phyloP scores from a whole-genome alignment of 1,284 basidiomycete species.

The Leccinum subrobustum region DNA sequence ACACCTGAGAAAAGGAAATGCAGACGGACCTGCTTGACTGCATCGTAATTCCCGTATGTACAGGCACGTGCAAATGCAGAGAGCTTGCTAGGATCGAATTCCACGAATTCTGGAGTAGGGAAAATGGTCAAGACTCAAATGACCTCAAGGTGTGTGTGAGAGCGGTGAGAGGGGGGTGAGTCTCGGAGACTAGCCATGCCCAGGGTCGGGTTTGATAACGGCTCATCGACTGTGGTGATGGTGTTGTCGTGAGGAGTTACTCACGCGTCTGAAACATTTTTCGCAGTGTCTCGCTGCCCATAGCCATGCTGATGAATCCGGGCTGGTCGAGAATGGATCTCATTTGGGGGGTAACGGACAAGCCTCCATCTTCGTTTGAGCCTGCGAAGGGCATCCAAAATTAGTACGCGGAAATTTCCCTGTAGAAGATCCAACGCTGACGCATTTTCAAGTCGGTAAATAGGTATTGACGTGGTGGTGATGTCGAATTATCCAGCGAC shows the following conservation, averaged over 20 bases:
- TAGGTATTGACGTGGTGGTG: not conserved
- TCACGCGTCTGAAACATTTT: constrained; percentile 39
- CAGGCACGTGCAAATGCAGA: constrained; percentile 41
- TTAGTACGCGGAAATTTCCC: not conserved
- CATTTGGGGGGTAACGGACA: constrained; percentile 41
- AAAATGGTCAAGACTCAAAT: not conserved
- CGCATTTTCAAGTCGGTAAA: constrained; percentile 10
- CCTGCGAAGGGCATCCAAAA: constrained; percentile 7
- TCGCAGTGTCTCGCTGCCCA: constrained; percentile 38
- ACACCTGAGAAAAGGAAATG: not conserved
- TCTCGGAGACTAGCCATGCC: not conserved
- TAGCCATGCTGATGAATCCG: constrained; percentile 34
- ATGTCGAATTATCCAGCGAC: not conserved
- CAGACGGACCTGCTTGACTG: constrained; percentile 33
- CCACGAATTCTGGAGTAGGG: constrained; percentile 18
- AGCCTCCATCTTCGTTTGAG: constrained; percentile 26
- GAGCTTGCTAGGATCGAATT: constrained; percentile 31
- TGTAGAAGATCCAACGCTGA: constrained; percentile 7
- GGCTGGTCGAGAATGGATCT: constrained; percentile 35
- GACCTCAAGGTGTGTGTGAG: not conserved
- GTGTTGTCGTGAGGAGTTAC: constrained; percentile 6
- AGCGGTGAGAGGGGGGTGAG: not conserved
- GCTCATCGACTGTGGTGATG: not conserved
- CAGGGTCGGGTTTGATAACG: not conserved
- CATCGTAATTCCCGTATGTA: constrained; percentile 34